Evolutionary conservation across 768 basidiomycete genomes (phyloP).

Genomic region (Mycena latifolia): DNA sequence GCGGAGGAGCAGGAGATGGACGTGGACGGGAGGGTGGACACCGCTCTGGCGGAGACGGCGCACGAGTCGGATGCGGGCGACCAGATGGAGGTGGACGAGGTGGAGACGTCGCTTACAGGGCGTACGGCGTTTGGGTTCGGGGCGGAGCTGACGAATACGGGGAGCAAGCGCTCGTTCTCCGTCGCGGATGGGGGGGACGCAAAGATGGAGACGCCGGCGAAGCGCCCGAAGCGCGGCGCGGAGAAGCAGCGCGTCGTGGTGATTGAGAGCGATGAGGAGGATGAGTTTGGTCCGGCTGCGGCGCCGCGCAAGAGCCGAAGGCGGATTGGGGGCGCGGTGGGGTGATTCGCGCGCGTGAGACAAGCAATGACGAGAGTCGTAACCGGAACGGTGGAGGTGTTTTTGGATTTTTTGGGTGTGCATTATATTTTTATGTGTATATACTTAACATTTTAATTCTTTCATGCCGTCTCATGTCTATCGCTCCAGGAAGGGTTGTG

Average conservation of each 20-base stretch:
- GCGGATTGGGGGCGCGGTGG: conserved; percentile 8
- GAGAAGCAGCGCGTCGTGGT: conserved; percentile 34
- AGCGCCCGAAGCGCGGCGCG: conserved; percentile 47
- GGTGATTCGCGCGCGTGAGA: too few relatives aligned
- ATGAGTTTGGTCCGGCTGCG: conserved; percentile 46
- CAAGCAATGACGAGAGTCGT: too few relatives aligned
- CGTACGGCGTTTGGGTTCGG: conserved; percentile 46
- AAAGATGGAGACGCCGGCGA: conserved; percentile 38
- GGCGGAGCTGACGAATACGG: conserved; percentile 57
- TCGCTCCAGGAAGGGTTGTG: too few relatives aligned
- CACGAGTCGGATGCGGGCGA: conserved; percentile 36
- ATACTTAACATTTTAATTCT: too few relatives aligned
- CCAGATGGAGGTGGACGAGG: conserved; percentile 34
- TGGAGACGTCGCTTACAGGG: conserved; percentile 39
- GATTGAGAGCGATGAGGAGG: conserved; percentile 44
- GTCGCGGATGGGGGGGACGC: conserved; percentile 40
- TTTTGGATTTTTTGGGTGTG: background rate
- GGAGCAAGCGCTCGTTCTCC: conserved; percentile 52
- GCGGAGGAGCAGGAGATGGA: conserved; percentile 42
- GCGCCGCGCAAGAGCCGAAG: conserved; percentile 39
- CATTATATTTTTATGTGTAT: conserved; percentile 7
- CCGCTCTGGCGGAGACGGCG: conserved; percentile 36
- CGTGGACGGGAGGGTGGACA: conserved; percentile 22
- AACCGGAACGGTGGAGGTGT: background rate
- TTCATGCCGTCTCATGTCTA: too few relatives aligned